Percentiles rank a stretch among this genome's conserved stretches.
Conservation (phyloP, 2,329 filamentous ascomycete species). For the Scedosporium dehoogii region DNA sequence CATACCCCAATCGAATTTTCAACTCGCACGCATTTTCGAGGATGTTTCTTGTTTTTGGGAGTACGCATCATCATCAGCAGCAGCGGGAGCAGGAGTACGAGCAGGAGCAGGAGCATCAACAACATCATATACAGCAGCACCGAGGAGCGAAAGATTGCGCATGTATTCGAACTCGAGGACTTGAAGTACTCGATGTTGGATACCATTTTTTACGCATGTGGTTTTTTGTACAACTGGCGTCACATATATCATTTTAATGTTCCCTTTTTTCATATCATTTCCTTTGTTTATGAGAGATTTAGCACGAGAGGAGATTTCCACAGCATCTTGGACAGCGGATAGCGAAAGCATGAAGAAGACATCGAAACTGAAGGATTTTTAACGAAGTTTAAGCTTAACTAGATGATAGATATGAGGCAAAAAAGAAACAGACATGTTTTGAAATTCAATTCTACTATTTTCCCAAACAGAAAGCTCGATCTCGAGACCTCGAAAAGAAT, state of each 20-base stretch:
- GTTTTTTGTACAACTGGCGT: background rate
- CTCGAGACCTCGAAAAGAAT: no score
- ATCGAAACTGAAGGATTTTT: background rate
- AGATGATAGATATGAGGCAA: background rate
- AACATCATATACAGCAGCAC: background rate
- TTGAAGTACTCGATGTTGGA: background rate
- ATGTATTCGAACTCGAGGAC: background rate
- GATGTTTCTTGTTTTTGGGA: background rate
- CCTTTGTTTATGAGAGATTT: background rate
- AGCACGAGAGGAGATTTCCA: background rate
- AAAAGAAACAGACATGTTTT: background rate
- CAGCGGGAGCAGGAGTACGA: background rate
- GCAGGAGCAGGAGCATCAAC: background rate
- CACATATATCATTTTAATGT: background rate
- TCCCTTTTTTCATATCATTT: background rate
- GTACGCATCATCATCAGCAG: background rate
- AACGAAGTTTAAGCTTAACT: background rate
- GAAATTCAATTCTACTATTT: background rate
- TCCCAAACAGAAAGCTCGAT: no score
- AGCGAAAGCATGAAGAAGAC: background rate
- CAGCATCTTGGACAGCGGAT: background rate
- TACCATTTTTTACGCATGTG: background rate
- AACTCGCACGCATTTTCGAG: background rate
- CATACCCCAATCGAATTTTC: slow-evolving; percentile 5
- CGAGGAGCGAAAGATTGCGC: background rate